Evolutionary conservation across 2,329 filamentous ascomycete species (phyloP), one percentile per base, ranked within the genome.

Genomic region (Hypoxylon sp.): DNA sequence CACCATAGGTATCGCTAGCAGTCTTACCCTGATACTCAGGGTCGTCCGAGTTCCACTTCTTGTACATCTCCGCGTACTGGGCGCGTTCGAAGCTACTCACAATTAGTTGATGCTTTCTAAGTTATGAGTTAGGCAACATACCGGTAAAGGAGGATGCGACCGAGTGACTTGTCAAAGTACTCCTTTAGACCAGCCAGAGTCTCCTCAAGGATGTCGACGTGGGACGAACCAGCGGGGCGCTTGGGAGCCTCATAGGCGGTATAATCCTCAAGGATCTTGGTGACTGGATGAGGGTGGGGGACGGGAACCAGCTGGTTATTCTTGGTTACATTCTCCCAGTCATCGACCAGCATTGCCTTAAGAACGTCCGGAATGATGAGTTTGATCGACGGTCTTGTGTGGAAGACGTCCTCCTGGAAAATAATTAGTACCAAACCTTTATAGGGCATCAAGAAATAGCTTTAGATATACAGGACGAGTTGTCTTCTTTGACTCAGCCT

Each of bases 251-350:
- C 88, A 65, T 86, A 83, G 1, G 80, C 79, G 47, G 87, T 78
- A 70, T 97, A 99, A 59, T 93, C 88, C 37, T 91, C 81, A 11
- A 99, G 76, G 55, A 99, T 90, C 59, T 83, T 76, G 58, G 82
- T 84, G 52, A 94, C 90, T 1, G 93, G 85, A 41, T 87, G 83
- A 19, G 80, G 78, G 35, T 91, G 87, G 0, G 94, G 94, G 11
- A 99, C 78, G 1, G 90, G 87, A 21, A 97, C 90, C 3, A 97
- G 84, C 67, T 93, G 90, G 62, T 91, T 84, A 68, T 95, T 94
- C 75, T 97, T 97, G 48, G 94, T 99, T 55, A 99, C 86, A 64
- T 97, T 96, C 72, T 99, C 94, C 94, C 94, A 99, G 71, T 99
- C 94, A 69, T 99, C 94, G 15, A 99, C 94, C 2, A 99, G 83